Base-by-base conservation (phyloP, 345 rosid genomes). In the Eucalyptus cloeziana region DNA sequence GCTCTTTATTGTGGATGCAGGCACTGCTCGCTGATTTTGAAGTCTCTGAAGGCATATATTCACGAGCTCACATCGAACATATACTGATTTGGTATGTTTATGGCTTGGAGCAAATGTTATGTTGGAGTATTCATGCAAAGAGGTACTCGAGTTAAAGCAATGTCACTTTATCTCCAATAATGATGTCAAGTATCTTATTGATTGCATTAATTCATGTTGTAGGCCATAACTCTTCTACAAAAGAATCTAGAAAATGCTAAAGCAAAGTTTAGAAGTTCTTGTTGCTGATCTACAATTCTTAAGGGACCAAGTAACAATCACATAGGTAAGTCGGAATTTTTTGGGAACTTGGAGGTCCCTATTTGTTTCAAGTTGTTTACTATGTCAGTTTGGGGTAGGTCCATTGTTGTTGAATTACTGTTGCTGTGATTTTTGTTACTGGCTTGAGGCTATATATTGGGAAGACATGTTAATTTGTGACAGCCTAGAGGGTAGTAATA, bases 61-160 rank as follows among this genome's bases (percentile, higher is more conserved):
- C 5, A 64, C 10, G 21, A n/a, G 37, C 99, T 91, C 45, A 91
- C 88, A 93, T 97, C 85, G 94, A 94, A 88, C 93, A 96, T 50
- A 50, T 87, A 88, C 91, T 6, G 96, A 95, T 90, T 95, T 96
- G 2, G 97, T 97, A 33, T 98, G 99, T 92, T 92, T 98, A 91
- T 98, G 99, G 99, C 95, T 98, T 40, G 99, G 99, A 90, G 99
- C 99, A 89, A 98, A 98, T 92, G 99, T 98, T 91, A 97, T 95
- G 97, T 92, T 97, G 93, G 99, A 97, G 92, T 95, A 98, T 91
- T 96, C 99, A 86, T 93, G 95, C 51, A 96, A 94, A 89, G 97
- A 97, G 99, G 99, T 13, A 37, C 58, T 33, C 7, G 1, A 58
- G 85, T 37, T 24, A 25, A 24, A 31, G 47, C 47, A 85, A 81